These are phyloP conservation scores for Spinacia oleracea DNA, from an alignment of 179 eudicot species.

Conservation along the genomic window DNA sequence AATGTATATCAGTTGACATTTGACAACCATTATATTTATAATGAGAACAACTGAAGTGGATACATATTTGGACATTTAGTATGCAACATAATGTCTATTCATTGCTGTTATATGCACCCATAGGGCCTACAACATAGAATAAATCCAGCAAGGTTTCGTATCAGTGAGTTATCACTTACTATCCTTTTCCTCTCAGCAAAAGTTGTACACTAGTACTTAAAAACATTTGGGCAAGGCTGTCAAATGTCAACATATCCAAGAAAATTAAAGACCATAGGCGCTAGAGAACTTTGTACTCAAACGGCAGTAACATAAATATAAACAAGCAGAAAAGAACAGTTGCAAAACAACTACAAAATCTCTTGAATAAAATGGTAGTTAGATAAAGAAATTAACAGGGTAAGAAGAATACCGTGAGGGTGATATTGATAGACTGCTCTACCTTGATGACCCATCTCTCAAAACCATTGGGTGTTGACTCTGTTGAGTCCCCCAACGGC, in stretches of 20 bases:
- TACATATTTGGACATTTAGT: not conserved
- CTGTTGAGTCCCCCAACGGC: conserved; percentile 35
- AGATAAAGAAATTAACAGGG: conserved; percentile 1
- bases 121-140: not conserved
- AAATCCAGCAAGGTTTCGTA: not conserved
- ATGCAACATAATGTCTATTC: not conserved
- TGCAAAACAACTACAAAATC: not conserved
- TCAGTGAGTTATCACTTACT: not conserved
- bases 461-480: conserved; percentile 36
- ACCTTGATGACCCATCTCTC: conserved; percentile 68
- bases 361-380: not conserved
- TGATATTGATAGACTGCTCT: conserved; percentile 81
- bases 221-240: not conserved
- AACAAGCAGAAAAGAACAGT: not conserved
- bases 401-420: conserved; percentile 63
- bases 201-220: not conserved
- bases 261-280: not conserved
- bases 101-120: not conserved
- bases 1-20: no score
- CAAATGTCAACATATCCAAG: not conserved
- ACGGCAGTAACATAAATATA: not conserved
- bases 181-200: not conserved
- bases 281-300: not conserved
- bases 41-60: not conserved
- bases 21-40: not conserved